Percentiles rank a stretch among this genome's conserved stretches.
Conservation (phyloP, 1,284 basidiomycete genomes). For the Leccinum proliferum region DNA sequence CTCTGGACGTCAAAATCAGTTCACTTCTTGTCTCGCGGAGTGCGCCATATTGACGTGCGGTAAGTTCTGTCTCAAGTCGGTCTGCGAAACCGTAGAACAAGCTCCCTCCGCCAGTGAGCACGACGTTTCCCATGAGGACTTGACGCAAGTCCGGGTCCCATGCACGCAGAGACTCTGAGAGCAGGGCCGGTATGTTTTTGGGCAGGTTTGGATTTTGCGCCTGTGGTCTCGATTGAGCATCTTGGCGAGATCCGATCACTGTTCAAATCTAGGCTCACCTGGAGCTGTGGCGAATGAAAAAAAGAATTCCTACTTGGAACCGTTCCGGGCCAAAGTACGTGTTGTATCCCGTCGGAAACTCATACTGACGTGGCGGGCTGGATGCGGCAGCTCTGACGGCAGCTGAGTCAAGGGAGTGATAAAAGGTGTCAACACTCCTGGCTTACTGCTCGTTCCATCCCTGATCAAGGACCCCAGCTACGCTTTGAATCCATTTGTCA, state of each 20-base stretch:
- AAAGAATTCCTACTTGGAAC: conserved; percentile 71
- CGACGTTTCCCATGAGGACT: conserved; percentile 87
- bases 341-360: conserved; percentile 95
- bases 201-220: conserved; percentile 64
- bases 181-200: conserved; percentile 75
- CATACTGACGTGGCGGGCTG: conserved; percentile 68
- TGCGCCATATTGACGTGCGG: conserved; percentile 56
- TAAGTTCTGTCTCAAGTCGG: conserved; percentile 78
- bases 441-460: conserved; percentile 86
- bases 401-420: conserved; percentile 4
- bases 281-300: conserved; percentile 70
- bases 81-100: conserved; percentile 86
- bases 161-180: conserved; percentile 74
- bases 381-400: conserved; percentile 43
- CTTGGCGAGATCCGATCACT: background rate
- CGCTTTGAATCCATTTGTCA: conserved; percentile 91
- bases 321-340: conserved; percentile 82
- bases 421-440: background rate
- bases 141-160: conserved; percentile 93
- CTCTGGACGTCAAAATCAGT: conserved; percentile 30
- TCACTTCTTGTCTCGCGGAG: background rate
- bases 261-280: conserved; percentile 44
- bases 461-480: conserved; percentile 78
- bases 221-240: conserved; percentile 30
- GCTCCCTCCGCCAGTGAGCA: conserved; percentile 90